These are phyloP conservation scores for Fusarium virguliforme DNA, from an alignment of 2,329 filamentous ascomycete genomes.

Conservation along the genomic window DNA sequence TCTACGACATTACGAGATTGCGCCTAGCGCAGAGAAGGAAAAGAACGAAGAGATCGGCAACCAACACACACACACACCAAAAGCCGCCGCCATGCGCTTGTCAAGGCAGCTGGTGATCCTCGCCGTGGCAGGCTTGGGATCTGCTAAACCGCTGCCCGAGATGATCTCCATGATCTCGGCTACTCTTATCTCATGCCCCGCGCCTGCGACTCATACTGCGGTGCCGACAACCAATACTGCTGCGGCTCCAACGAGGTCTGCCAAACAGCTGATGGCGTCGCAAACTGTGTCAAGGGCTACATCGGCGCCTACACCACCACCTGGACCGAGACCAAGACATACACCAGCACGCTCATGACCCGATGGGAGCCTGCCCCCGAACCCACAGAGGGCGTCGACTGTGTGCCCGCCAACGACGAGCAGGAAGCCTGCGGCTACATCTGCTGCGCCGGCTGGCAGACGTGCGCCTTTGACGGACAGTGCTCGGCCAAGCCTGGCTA, in stretches of 20 bases:
- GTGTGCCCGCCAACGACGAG: conserved; percentile 66
- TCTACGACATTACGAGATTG: conserved; percentile 28
- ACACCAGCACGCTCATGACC: conserved; percentile 72
- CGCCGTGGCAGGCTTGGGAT: conserved; percentile 53
- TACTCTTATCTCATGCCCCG: conserved; percentile 67
- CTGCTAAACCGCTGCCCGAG: conserved; percentile 66
- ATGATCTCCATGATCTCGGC: conserved; percentile 65
- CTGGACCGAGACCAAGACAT: conserved; percentile 74
- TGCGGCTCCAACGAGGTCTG: conserved; percentile 67
- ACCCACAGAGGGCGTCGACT: conserved; percentile 63
- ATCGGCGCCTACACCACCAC: conserved; percentile 67
- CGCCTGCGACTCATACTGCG: conserved; percentile 69
- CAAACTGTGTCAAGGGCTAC: conserved; percentile 63
- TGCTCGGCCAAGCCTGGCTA: conserved; percentile 71
- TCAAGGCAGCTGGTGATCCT: conserved; percentile 58
- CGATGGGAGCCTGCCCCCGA: conserved; percentile 63
- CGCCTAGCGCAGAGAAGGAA: conserved; percentile 24
- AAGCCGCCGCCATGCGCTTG: conserved; percentile 45
- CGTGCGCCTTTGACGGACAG: conserved; percentile 73
- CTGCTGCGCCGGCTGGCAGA: conserved; percentile 80
- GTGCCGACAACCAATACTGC: conserved; percentile 70
- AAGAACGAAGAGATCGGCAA: conserved; percentile 19
- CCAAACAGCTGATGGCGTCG: conserved; percentile 66
- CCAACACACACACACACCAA: conserved; percentile 8
- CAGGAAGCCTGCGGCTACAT: conserved; percentile 77